These are phyloP conservation scores for Alopecurus myosuroides DNA, from an alignment of 176 grass and related monocot species.

Conservation along the genomic window DNA sequence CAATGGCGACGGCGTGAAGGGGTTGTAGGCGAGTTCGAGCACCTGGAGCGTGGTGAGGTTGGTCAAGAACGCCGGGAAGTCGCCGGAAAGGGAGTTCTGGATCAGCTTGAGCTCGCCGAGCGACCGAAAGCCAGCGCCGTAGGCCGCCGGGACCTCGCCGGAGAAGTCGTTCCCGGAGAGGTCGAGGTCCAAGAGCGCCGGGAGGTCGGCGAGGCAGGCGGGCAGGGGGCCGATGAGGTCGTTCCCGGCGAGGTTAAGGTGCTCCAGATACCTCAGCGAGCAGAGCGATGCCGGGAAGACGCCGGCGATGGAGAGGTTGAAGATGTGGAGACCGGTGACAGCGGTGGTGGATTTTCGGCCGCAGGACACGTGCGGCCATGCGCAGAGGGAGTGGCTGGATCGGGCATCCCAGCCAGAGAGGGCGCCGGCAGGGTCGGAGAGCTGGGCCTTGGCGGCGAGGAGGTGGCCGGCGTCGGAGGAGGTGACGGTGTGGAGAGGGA, in stretches of 20 bases:
- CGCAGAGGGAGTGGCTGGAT: constrained; percentile 35
- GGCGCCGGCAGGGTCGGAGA: constrained; percentile 37
- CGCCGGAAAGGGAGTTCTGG: constrained; percentile 50
- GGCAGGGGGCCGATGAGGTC: constrained; percentile 47
- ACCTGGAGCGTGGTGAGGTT: constrained; percentile 45
- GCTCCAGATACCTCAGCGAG: constrained; percentile 32
- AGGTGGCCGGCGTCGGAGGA: constrained; percentile 45
- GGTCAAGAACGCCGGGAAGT: constrained; percentile 52
- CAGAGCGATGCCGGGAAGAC: constrained; percentile 54
- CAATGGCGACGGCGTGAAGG: constrained; percentile 54
- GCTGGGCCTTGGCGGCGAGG: constrained; percentile 29
- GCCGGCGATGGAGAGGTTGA: constrained; percentile 30
- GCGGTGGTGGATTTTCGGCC: background rate
- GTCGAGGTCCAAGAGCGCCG: constrained; percentile 49
- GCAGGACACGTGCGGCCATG: constrained; percentile 67
- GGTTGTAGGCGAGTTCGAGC: constrained; percentile 70
- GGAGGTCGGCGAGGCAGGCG: constrained; percentile 34
- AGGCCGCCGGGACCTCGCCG: constrained; percentile 54
- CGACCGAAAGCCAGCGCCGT: constrained; percentile 35
- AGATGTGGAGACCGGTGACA: constrained; percentile 40
- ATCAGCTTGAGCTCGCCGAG: constrained; percentile 45
- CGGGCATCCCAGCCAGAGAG: constrained; percentile 44
- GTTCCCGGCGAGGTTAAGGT: constrained; percentile 66
- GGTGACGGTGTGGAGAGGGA: background rate
- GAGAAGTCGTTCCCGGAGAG: constrained; percentile 71